Conservation (phyloP, 2,329 filamentous ascomycete genomes). For the Erysiphe neolycopersici region DNA sequence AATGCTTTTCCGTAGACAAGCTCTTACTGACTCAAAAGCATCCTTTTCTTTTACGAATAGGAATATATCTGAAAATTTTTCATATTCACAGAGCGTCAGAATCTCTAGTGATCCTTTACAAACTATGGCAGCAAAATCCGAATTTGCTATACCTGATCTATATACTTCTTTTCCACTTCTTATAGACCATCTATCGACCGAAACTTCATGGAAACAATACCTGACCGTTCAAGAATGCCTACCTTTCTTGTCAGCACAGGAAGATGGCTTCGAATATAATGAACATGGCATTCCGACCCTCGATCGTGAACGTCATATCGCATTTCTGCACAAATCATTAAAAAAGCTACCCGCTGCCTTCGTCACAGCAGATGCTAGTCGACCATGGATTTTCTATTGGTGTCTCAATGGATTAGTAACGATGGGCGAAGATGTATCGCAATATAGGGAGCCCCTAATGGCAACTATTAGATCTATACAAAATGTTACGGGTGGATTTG, state of each 20-base stretch:
- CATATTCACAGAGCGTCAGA: too few relatives aligned
- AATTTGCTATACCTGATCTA: conserved; percentile 22
- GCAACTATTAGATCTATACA: conserved; percentile 60
- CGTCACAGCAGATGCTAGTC: conserved; percentile 54
- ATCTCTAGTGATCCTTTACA: too few relatives aligned
- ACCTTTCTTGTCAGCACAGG: conserved; percentile 32
- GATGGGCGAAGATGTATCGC: conserved; percentile 43
- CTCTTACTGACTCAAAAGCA: too few relatives aligned
- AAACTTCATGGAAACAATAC: conserved; percentile 40
- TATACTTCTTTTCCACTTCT: conserved; percentile 34
- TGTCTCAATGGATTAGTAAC: conserved; percentile 47
- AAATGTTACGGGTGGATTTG: conserved; percentile 63
- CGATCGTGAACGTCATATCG: conserved; percentile 32
- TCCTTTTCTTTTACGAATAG: too few relatives aligned
- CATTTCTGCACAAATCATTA: conserved; percentile 33
- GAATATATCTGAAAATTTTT: too few relatives aligned
- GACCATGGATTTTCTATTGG: conserved; percentile 94
- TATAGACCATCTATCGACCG: conserved; percentile 36
- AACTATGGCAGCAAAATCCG: conserved; percentile 2
- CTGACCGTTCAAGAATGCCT: conserved; percentile 41
- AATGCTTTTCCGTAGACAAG: too few relatives aligned
- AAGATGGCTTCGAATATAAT: conserved; percentile 29
- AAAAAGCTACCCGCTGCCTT: conserved; percentile 40
- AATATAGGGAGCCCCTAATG: conserved; percentile 41
- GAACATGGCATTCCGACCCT: conserved; percentile 46